phyloP scores from a whole-genome alignment of 345 rosid genomes.

The Citrus inodora region DNA sequence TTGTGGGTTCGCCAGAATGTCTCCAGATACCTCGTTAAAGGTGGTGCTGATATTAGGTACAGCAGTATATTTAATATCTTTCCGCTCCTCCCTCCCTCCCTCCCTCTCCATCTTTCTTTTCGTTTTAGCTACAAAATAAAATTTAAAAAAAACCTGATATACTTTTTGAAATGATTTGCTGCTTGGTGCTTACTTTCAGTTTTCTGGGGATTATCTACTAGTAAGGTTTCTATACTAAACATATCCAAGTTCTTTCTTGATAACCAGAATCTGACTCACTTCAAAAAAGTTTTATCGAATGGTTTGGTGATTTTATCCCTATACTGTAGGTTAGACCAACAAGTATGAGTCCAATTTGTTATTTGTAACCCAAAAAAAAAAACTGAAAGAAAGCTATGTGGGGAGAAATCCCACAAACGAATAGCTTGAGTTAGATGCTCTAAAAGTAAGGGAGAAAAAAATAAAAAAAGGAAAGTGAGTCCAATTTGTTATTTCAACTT shows the following conservation, averaged over 20 bases:
- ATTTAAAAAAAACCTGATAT: not conserved
- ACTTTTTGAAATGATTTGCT: not conserved
- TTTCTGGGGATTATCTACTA: not conserved
- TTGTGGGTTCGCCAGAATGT: constrained; percentile 78
- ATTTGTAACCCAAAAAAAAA: no score
- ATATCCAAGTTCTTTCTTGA: not conserved
- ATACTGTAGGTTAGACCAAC: not conserved
- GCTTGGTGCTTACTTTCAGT: not conserved
- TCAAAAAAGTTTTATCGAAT: not conserved
- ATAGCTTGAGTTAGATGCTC: no score
- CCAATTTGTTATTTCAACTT: not conserved
- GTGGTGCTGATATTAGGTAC: constrained; percentile 81
- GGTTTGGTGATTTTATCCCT: not conserved
- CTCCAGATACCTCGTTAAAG: constrained; percentile 67
- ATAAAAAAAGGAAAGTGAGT: not conserved
- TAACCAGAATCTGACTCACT: not conserved
- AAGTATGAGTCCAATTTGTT: not conserved
- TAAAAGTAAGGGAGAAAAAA: no score
- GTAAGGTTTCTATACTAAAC: not conserved
- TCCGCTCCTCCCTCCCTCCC: not conserved
- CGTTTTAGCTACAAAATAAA: not conserved
- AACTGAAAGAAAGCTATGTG: no score
- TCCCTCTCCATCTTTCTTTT: not conserved
- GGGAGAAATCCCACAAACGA: no score
- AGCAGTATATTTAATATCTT: not conserved